Conservation (phyloP, 2,329 filamentous ascomycete species). For the Pochonia chlamydosporia region DNA sequence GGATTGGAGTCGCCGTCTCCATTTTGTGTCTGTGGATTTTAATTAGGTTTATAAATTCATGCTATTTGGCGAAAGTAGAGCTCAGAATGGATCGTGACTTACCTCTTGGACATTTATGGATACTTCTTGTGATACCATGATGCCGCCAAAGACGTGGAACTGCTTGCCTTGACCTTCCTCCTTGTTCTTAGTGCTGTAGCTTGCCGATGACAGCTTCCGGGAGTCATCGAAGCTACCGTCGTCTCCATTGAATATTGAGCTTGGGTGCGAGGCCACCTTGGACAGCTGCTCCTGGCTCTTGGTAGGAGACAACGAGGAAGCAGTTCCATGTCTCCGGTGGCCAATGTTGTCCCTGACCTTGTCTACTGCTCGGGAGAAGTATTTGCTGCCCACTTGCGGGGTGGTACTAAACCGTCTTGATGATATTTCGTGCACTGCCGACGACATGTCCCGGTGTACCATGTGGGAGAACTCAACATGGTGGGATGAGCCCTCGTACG, state of each 20-base stretch:
- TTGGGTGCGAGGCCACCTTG: slow-evolving; percentile 1
- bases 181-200: slow-evolving; percentile 15
- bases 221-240: slow-evolving; percentile 11
- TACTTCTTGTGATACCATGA: slow-evolving; percentile 58
- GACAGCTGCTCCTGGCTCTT: slow-evolving; percentile 12
- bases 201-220: slow-evolving; percentile 3
- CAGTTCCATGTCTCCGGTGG: background rate
- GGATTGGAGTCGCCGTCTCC: background rate
- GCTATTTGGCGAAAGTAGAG: background rate
- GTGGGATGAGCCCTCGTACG: slow-evolving; percentile 40
- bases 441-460: slow-evolving; percentile 53
- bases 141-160: slow-evolving; percentile 40
- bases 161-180: slow-evolving; percentile 13
- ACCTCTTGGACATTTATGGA: slow-evolving; percentile 40
- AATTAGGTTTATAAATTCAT: no score
- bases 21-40: background rate
- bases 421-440: slow-evolving; percentile 17
- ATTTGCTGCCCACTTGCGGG: background rate
- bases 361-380: slow-evolving; percentile 1
- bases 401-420: slow-evolving; percentile 8
- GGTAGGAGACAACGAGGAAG: background rate
- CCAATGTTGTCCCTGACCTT: background rate
- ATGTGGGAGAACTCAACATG: slow-evolving; percentile 54
- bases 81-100: background rate
- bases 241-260: slow-evolving; percentile 7